phyloP scores from a whole-genome alignment of 2,329 filamentous ascomycete genomes.

The Fonsecaea multimorphosa region DNA sequence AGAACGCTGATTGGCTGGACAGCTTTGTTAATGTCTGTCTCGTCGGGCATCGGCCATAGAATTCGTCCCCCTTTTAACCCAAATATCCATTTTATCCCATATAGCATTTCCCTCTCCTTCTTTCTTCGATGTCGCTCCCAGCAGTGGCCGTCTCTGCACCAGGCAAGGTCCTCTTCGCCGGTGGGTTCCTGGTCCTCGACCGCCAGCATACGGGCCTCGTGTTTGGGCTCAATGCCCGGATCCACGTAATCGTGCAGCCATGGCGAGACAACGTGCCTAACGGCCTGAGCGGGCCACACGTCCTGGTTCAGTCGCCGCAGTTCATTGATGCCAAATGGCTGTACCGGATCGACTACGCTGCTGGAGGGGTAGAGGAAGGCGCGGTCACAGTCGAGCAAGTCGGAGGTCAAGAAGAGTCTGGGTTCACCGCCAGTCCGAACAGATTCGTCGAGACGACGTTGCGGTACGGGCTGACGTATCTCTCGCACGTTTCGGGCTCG shows the following conservation, averaged over 20 bases:
- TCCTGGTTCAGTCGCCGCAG: constrained; percentile 89
- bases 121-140: constrained; percentile 41
- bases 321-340: constrained; percentile 87
- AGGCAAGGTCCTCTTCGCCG: constrained; percentile 92
- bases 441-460: constrained; percentile 92
- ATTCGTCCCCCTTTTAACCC: neutral
- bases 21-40: neutral
- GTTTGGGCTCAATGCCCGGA: constrained; percentile 68
- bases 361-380: neutral
- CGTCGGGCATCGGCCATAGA: neutral
- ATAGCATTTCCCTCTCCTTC: neutral
- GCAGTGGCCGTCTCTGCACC: constrained; percentile 78
- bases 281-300: constrained; percentile 43
- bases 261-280: constrained; percentile 38
- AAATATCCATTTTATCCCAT: neutral
- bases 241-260: constrained; percentile 65
- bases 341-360: constrained; percentile 70
- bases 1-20: neutral
- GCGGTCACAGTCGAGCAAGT: constrained; percentile 74
- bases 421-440: constrained; percentile 59
- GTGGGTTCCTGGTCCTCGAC: constrained; percentile 94
- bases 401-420: constrained; percentile 36
- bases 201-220: constrained; percentile 78
- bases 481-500: constrained; percentile 51
- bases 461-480: constrained; percentile 85